Conservation (phyloP, 1,284 basidiomycete genomes). For the Pyrrhoderma noxium region DNA sequence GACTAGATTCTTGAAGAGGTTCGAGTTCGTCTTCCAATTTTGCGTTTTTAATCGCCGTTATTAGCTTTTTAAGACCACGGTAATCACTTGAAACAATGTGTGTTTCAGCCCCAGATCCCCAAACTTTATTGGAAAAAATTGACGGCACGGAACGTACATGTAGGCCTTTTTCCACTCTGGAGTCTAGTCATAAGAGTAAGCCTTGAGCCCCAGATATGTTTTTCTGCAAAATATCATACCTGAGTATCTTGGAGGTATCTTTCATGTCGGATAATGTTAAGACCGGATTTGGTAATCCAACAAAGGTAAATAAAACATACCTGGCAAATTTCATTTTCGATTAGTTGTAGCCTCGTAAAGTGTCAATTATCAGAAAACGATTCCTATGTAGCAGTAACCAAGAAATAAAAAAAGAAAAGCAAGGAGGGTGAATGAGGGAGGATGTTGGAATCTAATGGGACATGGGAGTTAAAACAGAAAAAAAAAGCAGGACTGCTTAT, state of each 20-base stretch:
- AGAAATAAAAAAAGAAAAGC: too few species aligned
- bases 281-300: neutral
- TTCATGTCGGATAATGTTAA: neutral
- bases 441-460: too few species aligned
- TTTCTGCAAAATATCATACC: conserved; percentile 30
- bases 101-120: conserved; percentile 4
- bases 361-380: too few species aligned
- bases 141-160: conserved; percentile 45
- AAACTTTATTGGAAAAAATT: conserved; percentile 4
- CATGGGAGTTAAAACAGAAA: too few species aligned
- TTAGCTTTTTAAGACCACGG: conserved; percentile 60
- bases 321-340: conserved; percentile 12
- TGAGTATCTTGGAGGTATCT: conserved; percentile 68
- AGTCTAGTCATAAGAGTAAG: conserved; percentile 36
- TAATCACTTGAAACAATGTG: conserved; percentile 48
- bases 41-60: conserved; percentile 46
- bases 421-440: too few species aligned
- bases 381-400: too few species aligned
- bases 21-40: conserved; percentile 28
- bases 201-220: neutral
- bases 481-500: too few species aligned
- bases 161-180: conserved; percentile 81
- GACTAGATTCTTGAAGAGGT: conserved; percentile 5
- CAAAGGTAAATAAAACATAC: neutral
- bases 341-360: too few species aligned